Evolutionary conservation across 257 asterid species (phyloP).

Genomic region (Ophiorrhiza pumila): DNA sequence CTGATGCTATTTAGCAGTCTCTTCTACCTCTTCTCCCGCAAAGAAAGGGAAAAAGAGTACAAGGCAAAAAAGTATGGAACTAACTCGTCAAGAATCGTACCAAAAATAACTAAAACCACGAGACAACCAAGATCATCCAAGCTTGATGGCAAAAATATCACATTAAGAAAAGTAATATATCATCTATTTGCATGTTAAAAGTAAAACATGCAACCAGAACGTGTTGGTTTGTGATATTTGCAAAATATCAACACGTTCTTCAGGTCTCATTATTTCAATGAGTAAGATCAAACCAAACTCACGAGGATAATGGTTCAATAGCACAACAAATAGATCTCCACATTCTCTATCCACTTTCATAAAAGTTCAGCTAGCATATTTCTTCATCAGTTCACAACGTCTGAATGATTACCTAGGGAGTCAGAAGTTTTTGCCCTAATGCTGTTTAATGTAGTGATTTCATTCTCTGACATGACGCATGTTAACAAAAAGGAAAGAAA

Average conservation of each 20-base stretch:
- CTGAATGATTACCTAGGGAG: background rate
- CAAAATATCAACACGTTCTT: too few relatives aligned
- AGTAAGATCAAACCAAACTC: background rate
- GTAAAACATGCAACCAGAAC: background rate
- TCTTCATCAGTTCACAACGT: background rate
- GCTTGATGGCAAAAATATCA: background rate
- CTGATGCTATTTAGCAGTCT: background rate
- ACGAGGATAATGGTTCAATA: background rate
- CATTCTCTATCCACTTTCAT: background rate
- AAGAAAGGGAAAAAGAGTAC: background rate
- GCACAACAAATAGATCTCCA: background rate
- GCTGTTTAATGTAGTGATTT: background rate
- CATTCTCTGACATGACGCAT: background rate
- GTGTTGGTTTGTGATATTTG: background rate
- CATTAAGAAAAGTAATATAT: background rate
- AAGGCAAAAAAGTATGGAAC: background rate
- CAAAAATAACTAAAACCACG: background rate
- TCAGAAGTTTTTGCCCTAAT: background rate
- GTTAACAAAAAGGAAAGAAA: background rate
- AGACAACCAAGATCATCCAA: background rate
- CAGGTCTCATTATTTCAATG: background rate
- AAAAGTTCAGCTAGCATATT: background rate
- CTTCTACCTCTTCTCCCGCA: background rate
- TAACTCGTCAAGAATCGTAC: background rate
- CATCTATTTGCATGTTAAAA: background rate